Evolutionary conservation across 345 rosid genomes (phyloP), one percentile per base, ranked within the genome.

Genomic region (Linum tenue): DNA sequence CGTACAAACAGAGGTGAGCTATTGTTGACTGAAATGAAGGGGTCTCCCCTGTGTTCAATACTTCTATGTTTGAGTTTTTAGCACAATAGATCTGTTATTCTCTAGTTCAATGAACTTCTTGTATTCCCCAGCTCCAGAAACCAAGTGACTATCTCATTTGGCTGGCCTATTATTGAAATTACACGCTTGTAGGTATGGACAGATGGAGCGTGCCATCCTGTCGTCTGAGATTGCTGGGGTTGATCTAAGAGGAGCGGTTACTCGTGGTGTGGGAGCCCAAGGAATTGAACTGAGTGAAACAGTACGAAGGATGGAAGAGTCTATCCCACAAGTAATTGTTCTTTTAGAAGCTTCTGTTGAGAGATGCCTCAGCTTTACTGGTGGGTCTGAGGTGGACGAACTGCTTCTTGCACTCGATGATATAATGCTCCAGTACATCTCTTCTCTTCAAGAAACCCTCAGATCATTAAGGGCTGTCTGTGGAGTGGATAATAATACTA

Each of bases 221-320:
- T 83, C 95, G 40, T 85, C 86, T 74, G 95, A 90, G 83, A 90
- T 94, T 66, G 78, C 99, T n/a, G 87, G 83, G 48, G 85, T 90
- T 64, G 99, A 90, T 82, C 83, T 94, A 72, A 88, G 99, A 71
- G 97, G 99, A 68, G 99, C 99, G 64, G 99, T 94, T 64, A 71
- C 96, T 59, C 95, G 99, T 68, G 96, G 96, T 22, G 84, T 94
- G 67, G 97, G 99, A 65, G 99, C 97, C 73, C 97, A 94, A 79
- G 99, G 99, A 71, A 83, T 94, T 69, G 99, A 94, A 70, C 89
- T 94, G 79, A 94, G 97, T 39, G 99, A 94, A 78, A 86, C 97
- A 55, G 99, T 94, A 73, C 77, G 97, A 69, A 83, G 99, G 72
- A 94, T 94, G 99, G 99, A 94, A 81, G 99, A 94, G 70, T 94